Evolutionary conservation across 164 flowering plant species (phyloP).

Genomic region (Liquidambar formosana): DNA sequence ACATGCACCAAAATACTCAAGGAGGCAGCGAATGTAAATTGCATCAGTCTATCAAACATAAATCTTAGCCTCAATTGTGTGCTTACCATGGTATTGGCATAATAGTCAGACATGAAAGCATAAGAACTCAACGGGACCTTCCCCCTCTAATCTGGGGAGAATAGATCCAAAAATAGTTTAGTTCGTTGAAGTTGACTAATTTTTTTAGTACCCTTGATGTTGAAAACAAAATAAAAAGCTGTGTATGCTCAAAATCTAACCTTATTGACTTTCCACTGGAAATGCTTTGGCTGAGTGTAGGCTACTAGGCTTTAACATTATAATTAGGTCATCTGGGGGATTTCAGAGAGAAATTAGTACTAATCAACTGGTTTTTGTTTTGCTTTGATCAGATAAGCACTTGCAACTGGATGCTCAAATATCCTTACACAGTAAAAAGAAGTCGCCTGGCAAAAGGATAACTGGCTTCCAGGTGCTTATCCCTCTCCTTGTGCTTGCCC

Average conservation of each 20-base stretch:
- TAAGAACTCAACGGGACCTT: too few relatives aligned
- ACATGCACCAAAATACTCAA: background rate
- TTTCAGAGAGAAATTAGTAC: background rate
- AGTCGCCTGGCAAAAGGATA: constrained; percentile 49
- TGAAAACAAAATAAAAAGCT: background rate
- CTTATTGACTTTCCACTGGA: background rate
- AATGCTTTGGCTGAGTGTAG: background rate
- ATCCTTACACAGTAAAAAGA: constrained; percentile 50
- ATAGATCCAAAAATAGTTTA: too few relatives aligned
- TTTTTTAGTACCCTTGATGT: background rate
- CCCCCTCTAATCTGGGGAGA: too few relatives aligned
- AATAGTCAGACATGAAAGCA: too few relatives aligned
- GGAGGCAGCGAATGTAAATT: background rate
- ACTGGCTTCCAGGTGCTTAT: constrained; percentile 61
- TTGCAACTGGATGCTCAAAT: constrained; percentile 49
- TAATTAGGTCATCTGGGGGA: background rate
- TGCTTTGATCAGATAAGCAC: constrained; percentile 38
- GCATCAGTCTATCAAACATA: background rate
- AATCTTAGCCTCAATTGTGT: background rate
- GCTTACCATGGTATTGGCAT: background rate
- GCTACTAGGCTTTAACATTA: background rate
- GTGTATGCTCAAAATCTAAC: background rate
- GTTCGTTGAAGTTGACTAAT: too few relatives aligned
- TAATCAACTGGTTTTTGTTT: constrained; percentile 3
- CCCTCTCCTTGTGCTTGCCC: background rate